A percentile compares a stretch with the other conserved stretches of the same genome.
Evolutionary conservation across 805 yeast genomes (phyloP).

Genomic region (Candida loeiensis): DNA sequence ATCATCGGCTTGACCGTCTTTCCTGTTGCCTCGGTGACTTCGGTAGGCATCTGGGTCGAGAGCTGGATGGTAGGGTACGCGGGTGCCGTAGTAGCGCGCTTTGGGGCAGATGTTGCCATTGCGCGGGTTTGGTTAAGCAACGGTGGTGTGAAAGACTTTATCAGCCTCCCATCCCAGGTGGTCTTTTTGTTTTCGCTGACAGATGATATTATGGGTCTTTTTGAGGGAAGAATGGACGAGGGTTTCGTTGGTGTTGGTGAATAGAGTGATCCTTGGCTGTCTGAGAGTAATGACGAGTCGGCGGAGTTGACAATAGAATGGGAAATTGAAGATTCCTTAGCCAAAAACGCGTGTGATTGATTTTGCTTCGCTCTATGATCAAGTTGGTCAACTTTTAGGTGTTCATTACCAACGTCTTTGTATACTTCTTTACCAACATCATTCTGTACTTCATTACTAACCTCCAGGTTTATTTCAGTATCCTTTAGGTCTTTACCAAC

Average conservation of each 20-base stretch:
- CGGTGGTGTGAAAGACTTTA: conserved; percentile 3
- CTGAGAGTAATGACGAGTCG: not conserved
- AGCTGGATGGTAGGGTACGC: conserved; percentile 25
- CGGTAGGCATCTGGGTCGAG: conserved; percentile 22
- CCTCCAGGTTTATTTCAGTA: no score
- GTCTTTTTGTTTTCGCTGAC: not conserved
- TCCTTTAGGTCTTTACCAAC: no score
- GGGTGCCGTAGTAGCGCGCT: conserved; percentile 6
- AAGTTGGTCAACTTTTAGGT: no score
- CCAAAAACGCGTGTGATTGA: no score
- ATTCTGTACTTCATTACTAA: no score
- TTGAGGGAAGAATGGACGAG: not conserved
- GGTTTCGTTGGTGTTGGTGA: not conserved
- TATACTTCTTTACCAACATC: no score
- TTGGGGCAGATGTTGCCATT: conserved; percentile 11
- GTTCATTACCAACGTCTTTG: no score
- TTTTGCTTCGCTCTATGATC: no score
- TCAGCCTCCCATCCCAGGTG: conserved; percentile 7
- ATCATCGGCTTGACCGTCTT: conserved; percentile 16
- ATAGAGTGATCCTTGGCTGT: not conserved
- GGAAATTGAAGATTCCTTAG: no score
- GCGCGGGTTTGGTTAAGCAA: conserved; percentile 2
- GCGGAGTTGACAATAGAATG: no score
- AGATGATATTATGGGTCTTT: not conserved
- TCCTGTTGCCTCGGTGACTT: not conserved